Conservation (phyloP, 257 asterid species). For the Solanum corneliomulleri region DNA sequence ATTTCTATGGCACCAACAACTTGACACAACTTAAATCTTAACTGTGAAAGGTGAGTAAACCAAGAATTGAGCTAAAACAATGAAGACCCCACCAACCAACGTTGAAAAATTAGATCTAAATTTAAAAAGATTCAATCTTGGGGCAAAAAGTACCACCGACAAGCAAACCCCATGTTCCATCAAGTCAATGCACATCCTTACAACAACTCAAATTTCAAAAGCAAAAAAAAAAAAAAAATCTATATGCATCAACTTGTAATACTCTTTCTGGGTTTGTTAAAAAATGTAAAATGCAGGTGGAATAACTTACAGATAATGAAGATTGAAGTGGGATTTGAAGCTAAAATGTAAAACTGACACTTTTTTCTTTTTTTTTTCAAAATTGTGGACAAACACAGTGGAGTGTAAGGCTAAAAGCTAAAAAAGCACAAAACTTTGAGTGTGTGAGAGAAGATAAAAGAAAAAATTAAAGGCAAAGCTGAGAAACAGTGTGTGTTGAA, state of each 20-base stretch:
- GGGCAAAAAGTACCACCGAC: conserved; percentile 15
- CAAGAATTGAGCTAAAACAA: neutral
- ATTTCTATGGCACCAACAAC: neutral
- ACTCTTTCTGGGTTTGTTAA: conserved; percentile 7
- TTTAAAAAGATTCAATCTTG: neutral
- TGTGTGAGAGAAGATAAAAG: conserved; percentile 1
- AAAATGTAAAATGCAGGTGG: neutral
- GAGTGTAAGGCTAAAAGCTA: neutral
- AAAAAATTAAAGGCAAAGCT: neutral
- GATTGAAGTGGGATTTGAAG: conserved; percentile 1
- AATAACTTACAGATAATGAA: conserved; percentile 30
- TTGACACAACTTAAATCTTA: neutral
- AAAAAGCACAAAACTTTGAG: neutral
- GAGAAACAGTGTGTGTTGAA: neutral
- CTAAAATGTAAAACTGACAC: neutral
- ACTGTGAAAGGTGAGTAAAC: neutral
- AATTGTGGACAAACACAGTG: neutral
- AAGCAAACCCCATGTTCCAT: neutral
- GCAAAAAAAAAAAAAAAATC: neutral
- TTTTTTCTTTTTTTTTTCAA: neutral
- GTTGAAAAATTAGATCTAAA: conserved; percentile 55
- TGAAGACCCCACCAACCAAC: neutral
- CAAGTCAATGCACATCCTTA: neutral
- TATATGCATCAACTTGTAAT: conserved; percentile 1
- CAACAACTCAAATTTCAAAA: neutral